Conservation (phyloP, 345 rosid species). For the Eucalyptus tenuipes region DNA sequence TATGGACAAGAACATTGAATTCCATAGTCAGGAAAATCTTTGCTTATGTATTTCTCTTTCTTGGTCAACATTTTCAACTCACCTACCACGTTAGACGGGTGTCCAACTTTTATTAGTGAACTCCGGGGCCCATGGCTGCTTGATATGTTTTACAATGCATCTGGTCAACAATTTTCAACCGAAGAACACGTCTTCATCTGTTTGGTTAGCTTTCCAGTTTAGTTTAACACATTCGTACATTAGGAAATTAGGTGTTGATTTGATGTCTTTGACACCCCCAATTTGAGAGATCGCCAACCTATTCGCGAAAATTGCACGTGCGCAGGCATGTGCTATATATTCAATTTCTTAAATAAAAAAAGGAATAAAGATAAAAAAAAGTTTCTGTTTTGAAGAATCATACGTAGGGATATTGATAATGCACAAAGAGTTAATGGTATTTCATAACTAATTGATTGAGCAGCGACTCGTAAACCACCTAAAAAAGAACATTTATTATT, state of each 20-base stretch:
- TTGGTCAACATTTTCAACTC: slow-evolving; percentile 2
- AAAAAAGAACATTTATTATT: too few relatives aligned
- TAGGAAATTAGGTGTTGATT: not conserved
- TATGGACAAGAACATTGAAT: not conserved
- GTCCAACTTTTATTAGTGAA: not conserved
- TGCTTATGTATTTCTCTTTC: not conserved
- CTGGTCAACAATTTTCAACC: not conserved
- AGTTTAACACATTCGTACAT: not conserved
- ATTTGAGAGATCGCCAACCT: not conserved
- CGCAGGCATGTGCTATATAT: not conserved
- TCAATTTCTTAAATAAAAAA: too few relatives aligned
- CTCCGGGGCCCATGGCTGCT: not conserved
- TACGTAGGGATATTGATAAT: too few relatives aligned
- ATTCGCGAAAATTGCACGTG: not conserved
- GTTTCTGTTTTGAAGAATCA: too few relatives aligned
- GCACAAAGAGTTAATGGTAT: too few relatives aligned
- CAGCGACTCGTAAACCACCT: too few relatives aligned
- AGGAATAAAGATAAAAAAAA: too few relatives aligned
- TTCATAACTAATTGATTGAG: too few relatives aligned
- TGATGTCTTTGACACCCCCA: not conserved
- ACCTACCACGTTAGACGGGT: slow-evolving; percentile 2
- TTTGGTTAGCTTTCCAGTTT: not conserved
- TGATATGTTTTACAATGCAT: not conserved
- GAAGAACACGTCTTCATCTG: not conserved
- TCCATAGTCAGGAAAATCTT: not conserved